Base-by-base conservation (phyloP, 2,329 filamentous ascomycete genomes). In the Phaeosphaeria sp. region DNA sequence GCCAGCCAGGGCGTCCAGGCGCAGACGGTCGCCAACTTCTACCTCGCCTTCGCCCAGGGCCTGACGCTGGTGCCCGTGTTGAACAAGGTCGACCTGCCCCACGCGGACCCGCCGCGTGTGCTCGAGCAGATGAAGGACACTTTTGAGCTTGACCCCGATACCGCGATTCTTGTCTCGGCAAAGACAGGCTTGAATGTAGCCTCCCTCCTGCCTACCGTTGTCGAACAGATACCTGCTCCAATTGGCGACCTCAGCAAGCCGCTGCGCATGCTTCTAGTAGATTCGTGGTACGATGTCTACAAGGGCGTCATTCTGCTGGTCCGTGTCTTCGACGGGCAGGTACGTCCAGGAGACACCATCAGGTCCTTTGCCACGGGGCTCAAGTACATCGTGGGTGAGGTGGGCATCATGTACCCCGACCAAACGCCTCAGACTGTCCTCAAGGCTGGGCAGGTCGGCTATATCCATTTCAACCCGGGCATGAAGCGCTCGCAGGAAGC, bases 261-360 rank as follows among this genome's bases (percentile, higher is more conserved):
- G 1, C 78, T 97, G 55, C 89, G 91, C 57, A 85, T 98, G 79
- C 82, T 99, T 48, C 87, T 99, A 15, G 93, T 99, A 25, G 95
- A 99, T 78, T 97, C 93, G 21, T 99, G 95, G 95, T 99, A 99
- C 75, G 93, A 97, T 73, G 93, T 90, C 59, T 99, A 97, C 78
- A 91, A 93, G 65, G 95, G 95, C 13, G 95, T 99, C 36, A 90
- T 98, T 52, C 84, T 97, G 51, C 84, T 99, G 6, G 93, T 99
- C 13, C 85, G 95, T 11, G 83, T 99, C 18, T 99, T 99, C 69
- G 93, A 98, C 64, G 95, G 95, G 11, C 86, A 87, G 51, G 84
- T 99, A 61, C 87, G 85, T 56, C 87, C 93, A 0, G 95, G 95
- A 4, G 93, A 98, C 72, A 88, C 90, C 40, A 81, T 99, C n/a